Percentiles rank a stretch among this genome's conserved stretches.
phyloP scores from a whole-genome alignment of 106 monocot genomes.

The Triglochin maritima region DNA sequence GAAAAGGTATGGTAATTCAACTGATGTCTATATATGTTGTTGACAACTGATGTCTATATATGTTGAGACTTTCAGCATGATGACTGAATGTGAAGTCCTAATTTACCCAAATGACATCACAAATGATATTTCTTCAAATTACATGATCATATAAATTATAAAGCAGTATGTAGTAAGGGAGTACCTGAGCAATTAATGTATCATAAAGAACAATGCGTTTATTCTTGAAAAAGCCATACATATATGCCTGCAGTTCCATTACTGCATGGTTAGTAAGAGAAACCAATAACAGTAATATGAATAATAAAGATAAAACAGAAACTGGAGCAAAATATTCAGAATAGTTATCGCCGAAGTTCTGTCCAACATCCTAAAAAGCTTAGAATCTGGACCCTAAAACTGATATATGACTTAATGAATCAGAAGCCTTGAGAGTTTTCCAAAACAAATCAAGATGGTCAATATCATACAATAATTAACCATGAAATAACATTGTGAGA shows the following conservation, averaged over 20 bases:
- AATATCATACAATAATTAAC: no score
- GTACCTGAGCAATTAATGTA: constrained; percentile 95
- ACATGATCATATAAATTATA: background rate
- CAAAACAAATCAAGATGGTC: no score
- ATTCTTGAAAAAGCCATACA: constrained; percentile 99
- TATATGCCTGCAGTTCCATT: constrained; percentile 62
- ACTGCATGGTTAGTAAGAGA: background rate
- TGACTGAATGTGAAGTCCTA: no score
- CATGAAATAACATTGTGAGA: no score
- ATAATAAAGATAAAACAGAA: background rate
- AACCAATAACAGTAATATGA: constrained; percentile 4
- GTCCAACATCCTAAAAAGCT: background rate
- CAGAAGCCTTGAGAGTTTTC: no score
- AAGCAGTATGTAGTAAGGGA: no score
- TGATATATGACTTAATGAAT: background rate
- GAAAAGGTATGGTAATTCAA: no score
- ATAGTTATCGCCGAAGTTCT: background rate
- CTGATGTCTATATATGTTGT: no score
- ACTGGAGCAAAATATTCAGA: background rate
- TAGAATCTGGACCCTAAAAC: background rate
- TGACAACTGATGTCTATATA: no score
- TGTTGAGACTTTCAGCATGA: background rate
- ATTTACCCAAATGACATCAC: no score
- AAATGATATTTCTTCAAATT: background rate
- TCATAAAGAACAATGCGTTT: constrained; percentile 97